These are phyloP conservation scores for Trypanosoma melophagium DNA, from an alignment of 208 protist genomes.

Conservation along the genomic window DNA sequence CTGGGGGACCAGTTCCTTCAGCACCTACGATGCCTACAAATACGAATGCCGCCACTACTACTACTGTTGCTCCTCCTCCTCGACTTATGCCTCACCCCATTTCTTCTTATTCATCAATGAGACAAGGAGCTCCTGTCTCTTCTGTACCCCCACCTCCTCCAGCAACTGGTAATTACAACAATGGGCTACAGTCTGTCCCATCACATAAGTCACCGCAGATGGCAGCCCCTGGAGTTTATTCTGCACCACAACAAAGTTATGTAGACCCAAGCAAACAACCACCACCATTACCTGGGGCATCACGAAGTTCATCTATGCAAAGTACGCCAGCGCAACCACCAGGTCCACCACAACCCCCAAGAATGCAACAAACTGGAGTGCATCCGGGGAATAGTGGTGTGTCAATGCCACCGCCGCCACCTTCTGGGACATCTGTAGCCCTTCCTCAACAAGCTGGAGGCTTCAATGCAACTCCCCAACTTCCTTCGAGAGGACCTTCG, in stretches of 20 bases:
- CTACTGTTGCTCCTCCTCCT: slow-evolving; percentile 14
- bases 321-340: not conserved
- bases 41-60: not conserved
- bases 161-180: slow-evolving; percentile 9
- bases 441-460: not conserved
- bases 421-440: not conserved
- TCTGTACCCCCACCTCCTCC: slow-evolving; percentile 20
- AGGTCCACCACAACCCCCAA: not conserved
- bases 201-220: slow-evolving; percentile 11
- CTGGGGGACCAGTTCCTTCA: not conserved
- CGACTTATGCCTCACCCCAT: slow-evolving; percentile 73
- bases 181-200: slow-evolving; percentile 8
- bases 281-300: slow-evolving; percentile 2
- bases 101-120: slow-evolving; percentile 60
- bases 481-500: not conserved
- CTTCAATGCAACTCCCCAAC: not conserved
- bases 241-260: slow-evolving; percentile 12
- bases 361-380: not conserved
- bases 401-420: not conserved
- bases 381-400: not conserved
- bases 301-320: slow-evolving; percentile 5
- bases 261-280: slow-evolving; percentile 4
- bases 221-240: slow-evolving; percentile 4
- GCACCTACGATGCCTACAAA: slow-evolving; percentile 1
- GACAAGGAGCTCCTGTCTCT: slow-evolving; percentile 2